Evolutionary conservation across 2,329 filamentous ascomycete species (phyloP).

Genomic region (Myriosclerotinia duriaeana): DNA sequence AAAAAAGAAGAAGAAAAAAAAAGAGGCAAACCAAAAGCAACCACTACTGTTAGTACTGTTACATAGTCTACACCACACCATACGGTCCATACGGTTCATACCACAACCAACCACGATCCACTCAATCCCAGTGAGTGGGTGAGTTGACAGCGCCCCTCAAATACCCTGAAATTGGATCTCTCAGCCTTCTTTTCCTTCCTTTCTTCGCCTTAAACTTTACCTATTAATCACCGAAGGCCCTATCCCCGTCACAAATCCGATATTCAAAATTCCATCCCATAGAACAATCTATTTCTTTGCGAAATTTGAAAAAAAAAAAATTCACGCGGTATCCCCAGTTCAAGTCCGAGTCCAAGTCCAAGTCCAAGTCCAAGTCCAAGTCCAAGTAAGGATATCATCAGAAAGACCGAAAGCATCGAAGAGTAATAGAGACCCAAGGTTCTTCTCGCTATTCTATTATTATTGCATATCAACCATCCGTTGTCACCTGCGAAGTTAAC

Average conservation of each 20-base stretch:
- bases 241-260: conserved; percentile 14
- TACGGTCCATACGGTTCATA: too few relatives aligned
- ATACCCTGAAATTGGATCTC: neutral
- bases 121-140: too few relatives aligned
- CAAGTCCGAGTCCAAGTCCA: too few relatives aligned
- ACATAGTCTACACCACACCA: too few relatives aligned
- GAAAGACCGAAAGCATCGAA: neutral
- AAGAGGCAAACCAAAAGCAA: too few relatives aligned
- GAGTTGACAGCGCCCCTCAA: conserved; percentile 8
- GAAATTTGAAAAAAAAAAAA: too few relatives aligned
- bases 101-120: too few relatives aligned
- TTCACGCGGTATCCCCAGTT: too few relatives aligned
- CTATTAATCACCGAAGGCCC: neutral
- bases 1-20: neutral
- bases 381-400: neutral
- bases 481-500: conserved; percentile 7
- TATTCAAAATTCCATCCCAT: conserved; percentile 1
- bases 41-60: too few relatives aligned
- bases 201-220: neutral
- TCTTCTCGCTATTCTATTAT: neutral
- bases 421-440: conserved; percentile 8
- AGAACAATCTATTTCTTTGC: neutral
- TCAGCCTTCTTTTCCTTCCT: conserved; percentile 2
- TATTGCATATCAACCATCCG: neutral
- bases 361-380: too few relatives aligned